Evolutionary conservation across 352 stramenopile genomes (phyloP).

Genomic region (Phytophthora pini): DNA sequence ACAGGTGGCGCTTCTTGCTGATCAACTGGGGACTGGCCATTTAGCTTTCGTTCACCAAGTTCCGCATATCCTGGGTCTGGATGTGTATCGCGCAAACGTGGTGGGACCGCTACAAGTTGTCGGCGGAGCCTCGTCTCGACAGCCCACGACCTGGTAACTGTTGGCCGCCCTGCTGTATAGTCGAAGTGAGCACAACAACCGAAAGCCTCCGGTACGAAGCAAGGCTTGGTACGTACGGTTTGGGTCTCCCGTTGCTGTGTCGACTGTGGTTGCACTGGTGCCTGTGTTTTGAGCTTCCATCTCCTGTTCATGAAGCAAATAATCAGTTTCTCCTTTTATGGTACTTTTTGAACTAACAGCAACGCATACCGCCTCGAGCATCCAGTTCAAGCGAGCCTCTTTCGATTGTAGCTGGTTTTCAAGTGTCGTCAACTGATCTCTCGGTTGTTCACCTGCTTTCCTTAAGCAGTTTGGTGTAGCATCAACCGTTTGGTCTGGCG

Average conservation of each 20-base stretch:
- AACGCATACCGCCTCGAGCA: conserved; percentile 68
- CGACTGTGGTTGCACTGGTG: neutral
- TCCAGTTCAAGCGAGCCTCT: conserved; percentile 71
- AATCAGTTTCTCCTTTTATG: conserved; percentile 2
- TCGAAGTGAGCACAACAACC: neutral
- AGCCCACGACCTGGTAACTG: conserved; percentile 58
- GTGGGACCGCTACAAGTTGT: conserved; percentile 50
- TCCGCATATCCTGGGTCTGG: neutral
- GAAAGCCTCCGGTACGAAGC: neutral
- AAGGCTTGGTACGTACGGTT: conserved; percentile 15
- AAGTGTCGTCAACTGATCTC: conserved; percentile 47
- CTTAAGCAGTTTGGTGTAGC: neutral
- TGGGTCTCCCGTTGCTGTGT: conserved; percentile 3
- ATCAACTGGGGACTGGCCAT: neutral
- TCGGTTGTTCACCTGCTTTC: conserved; percentile 18
- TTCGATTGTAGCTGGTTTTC: conserved; percentile 63
- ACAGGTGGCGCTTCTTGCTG: conserved; percentile 2
- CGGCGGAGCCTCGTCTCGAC: conserved; percentile 59
- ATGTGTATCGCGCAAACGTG: conserved; percentile 39
- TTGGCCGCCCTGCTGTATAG: conserved; percentile 16
- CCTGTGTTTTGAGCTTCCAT: conserved; percentile 74
- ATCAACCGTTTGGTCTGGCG: conserved; percentile 1
- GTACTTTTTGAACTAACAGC: neutral
- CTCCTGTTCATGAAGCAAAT: conserved; percentile 41
- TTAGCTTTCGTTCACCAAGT: conserved; percentile 5